A percentile compares a stretch with the other conserved stretches of the same genome.
Conservation (phyloP, 768 basidiomycete species). For the Megacollybia marginata region DNA sequence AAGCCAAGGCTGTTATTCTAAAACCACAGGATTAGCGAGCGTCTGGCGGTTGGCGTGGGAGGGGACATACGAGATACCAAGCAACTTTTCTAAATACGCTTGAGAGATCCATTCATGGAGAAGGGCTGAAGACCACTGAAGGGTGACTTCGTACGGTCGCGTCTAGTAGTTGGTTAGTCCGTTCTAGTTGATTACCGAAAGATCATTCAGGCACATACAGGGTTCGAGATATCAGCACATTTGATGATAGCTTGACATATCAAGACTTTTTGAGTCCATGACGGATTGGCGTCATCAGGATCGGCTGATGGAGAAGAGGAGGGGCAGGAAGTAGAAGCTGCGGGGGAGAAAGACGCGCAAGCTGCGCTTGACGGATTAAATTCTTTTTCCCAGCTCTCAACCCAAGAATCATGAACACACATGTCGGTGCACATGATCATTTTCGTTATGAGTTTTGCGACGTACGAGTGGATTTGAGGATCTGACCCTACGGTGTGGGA, state of each 20-base stretch:
- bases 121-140: constrained; percentile 87
- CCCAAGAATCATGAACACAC: constrained; percentile 83
- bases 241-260: constrained; percentile 91
- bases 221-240: constrained; percentile 98
- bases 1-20: constrained; percentile 32
- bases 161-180: constrained; percentile 52
- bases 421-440: constrained; percentile 94
- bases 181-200: neutral
- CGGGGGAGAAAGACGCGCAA: neutral
- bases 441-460: constrained; percentile 70
- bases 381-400: constrained; percentile 45
- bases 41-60: constrained; percentile 19
- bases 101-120: constrained; percentile 90
- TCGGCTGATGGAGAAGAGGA: neutral
- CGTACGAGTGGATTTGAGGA: constrained; percentile 17
- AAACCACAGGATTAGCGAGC: constrained; percentile 54
- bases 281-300: neutral
- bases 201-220: constrained; percentile 46
- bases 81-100: constrained; percentile 74
- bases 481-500: constrained; percentile 27
- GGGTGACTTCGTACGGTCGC: constrained; percentile 86
- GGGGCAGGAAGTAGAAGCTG: neutral
- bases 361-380: neutral
- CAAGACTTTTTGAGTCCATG: constrained; percentile 51
- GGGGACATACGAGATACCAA: constrained; percentile 64